These are phyloP conservation scores for Coniochaeta hoffmannii DNA, from an alignment of 2,329 filamentous ascomycete species.

Conservation along the genomic window DNA sequence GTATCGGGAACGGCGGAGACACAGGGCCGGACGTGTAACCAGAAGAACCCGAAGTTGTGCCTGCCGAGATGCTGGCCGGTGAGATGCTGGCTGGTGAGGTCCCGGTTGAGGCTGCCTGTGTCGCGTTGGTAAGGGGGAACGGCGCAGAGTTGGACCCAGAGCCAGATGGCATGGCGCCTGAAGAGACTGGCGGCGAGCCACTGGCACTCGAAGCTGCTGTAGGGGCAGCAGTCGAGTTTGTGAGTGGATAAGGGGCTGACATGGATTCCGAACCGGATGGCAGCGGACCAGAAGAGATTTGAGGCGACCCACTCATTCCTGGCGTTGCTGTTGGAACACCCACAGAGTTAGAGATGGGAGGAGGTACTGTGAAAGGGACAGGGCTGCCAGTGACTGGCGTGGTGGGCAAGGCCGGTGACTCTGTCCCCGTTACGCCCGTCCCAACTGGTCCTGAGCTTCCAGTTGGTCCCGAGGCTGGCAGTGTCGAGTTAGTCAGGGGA, in stretches of 20 bases:
- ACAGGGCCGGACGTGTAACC: not conserved
- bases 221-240: not conserved
- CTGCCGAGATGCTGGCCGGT: not conserved
- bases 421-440: not conserved
- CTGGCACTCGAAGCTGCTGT: not conserved
- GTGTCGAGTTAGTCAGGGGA: not conserved
- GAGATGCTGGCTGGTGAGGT: constrained; percentile 5
- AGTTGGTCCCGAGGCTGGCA: not conserved
- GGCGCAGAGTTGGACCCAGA: not conserved
- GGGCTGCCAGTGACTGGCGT: not conserved
- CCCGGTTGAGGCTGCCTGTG: not conserved
- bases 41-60: not conserved
- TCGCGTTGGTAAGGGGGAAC: not conserved
- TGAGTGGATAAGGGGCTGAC: no score
- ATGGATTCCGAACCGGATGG: not conserved
- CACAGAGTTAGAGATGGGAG: not conserved
- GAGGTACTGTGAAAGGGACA: not conserved
- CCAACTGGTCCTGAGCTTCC: not conserved
- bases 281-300: not conserved
- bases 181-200: not conserved
- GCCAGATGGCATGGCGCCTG: not conserved
- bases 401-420: not conserved
- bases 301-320: not conserved
- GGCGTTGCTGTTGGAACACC: not conserved
- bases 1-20: not conserved